Base-by-base conservation (phyloP, 163 green algal genomes). In the Prototheca stagnorum region DNA sequence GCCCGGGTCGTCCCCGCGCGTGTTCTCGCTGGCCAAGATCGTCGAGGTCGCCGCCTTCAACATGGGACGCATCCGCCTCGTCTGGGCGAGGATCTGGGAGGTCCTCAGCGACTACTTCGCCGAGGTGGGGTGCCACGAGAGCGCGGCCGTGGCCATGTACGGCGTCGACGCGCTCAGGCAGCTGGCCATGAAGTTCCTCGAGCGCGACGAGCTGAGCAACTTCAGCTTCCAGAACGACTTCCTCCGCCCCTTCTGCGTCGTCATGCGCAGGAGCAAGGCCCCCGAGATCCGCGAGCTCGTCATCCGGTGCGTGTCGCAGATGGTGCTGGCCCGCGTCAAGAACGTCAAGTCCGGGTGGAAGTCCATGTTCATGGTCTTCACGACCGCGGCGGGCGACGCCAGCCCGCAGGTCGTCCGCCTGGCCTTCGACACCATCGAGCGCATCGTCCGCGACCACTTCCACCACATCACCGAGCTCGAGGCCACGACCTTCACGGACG, bases 211-310 rank as follows among this genome's bases (percentile, higher is more conserved):
- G 71, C 78, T 99, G 47, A 72, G 84, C 34, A 95, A 94, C 70
- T 97, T 92, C 78, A 92, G 77, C 35, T 99, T 99, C 77, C 90
- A 99, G 73, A 94, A 95, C 56, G 88, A 97, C 61, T 97, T 97
- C 68, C 64, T 99, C 48, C 75, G 84, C 15, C 89, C 90, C 6
- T 97, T 97, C 66, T 40, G 44, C 44, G 44, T 93, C 8, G 70
- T 98, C 56, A 95, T 96, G 82, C 72, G 87, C 0, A 72, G 86
- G 51, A 86, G 65, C 50, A 69, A 76, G 42, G 64, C 69, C 4
- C 59, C 88, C 22, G 87, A 94, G 65, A 93, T 97, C 47, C 74
- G 90, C 6, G 90, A 99, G 74, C 79, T 99, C 29, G 88, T 96
- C 64, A 93, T 99, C 56, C 75, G 88, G 49, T 92, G 82, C 63